Percentiles rank a stretch among this genome's conserved stretches.
Evolutionary conservation across 371 early-diverging fungal species (phyloP).

Genomic region (Mortierella sp.): DNA sequence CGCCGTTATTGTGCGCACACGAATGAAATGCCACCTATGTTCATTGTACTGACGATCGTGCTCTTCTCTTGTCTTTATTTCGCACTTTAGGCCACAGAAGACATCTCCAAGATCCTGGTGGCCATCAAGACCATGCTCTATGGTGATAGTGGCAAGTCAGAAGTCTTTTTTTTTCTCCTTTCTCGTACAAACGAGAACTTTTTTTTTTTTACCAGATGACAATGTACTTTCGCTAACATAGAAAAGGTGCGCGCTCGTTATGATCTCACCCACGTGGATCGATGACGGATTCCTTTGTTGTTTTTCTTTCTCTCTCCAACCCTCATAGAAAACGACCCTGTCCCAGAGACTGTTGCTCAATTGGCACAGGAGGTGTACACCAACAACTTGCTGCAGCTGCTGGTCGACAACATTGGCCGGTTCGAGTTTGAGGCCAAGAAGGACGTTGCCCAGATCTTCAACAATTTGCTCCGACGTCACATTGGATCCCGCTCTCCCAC

Average conservation of each 20-base stretch:
- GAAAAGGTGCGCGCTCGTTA: neutral
- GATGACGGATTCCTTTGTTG: slow-evolving; percentile 5
- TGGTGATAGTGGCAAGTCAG: slow-evolving; percentile 86
- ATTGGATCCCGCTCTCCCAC: slow-evolving; percentile 96
- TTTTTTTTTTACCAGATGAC: slow-evolving; percentile 4
- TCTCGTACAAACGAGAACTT: neutral
- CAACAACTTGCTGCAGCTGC: slow-evolving; percentile 86
- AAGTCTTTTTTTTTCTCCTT: neutral
- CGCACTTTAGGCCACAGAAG: slow-evolving; percentile 90
- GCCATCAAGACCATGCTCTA: slow-evolving; percentile 93
- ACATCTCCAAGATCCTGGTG: slow-evolving; percentile 93
- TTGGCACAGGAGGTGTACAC: slow-evolving; percentile 95
- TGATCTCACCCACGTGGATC: slow-evolving; percentile 10
- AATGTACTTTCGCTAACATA: slow-evolving; percentile 1
- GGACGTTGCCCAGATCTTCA: slow-evolving; percentile 97
- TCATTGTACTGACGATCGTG: slow-evolving; percentile 4
- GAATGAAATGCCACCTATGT: neutral
- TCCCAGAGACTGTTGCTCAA: slow-evolving; percentile 93
- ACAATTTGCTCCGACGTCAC: slow-evolving; percentile 94
- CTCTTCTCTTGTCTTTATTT: neutral
- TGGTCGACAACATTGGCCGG: slow-evolving; percentile 87
- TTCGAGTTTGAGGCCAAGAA: slow-evolving; percentile 99
- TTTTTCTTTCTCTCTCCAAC: neutral
- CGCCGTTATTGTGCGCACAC: neutral
- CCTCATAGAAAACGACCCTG: slow-evolving; percentile 83